Base-by-base conservation (phyloP, 2,329 filamentous ascomycete genomes). In the Coniosporium tulheliwenetii region DNA sequence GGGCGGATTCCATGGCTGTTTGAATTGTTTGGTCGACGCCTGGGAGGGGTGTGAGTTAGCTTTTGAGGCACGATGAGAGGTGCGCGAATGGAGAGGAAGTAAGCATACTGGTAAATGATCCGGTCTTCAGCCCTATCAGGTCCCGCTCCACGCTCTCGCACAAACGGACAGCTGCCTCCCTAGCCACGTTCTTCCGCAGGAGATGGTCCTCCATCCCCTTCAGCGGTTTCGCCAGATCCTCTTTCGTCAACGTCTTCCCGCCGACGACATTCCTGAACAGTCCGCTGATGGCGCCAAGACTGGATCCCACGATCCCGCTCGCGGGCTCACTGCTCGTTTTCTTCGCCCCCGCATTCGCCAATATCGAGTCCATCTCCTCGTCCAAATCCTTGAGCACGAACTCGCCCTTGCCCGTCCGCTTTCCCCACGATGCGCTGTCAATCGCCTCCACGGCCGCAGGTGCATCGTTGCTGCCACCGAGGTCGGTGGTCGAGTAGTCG, bases 141-240 rank as follows among this genome's bases (percentile, higher is more conserved):
- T 95, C 87, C 52, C 81, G 79, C 59, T 95, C 83, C 5, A 98
- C 89, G 39, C 85, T 85, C 46, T 93, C 80, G 57, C 89, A 95
- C 35, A 98, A 67, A 40, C 91, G 81, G 30, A 94, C 73, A 1
- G 89, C 91, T 12, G 91, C 91, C 66, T 96, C 91, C 40, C 85
- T 81, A 0, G 91, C 91, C 26, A 98, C 87, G 53, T 98, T 98
- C 69, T 98, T 98, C 63, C 81, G 79, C 44, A 98, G 64, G 5
- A 98, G 69, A 58, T 96, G 89, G 43, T 94, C 85, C 57, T 95
- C 85, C 85, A 98, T 95, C 30, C 81, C 83, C 62, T 89, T 91
- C 65, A 98, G 79, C 2, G 91, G 84, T 59, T 93, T 93, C 46
- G 85, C 81, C 15, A 98, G 71, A 54, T 96, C 89, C 48, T 82